Evolutionary conservation across 192 early-diverging fungal genomes (phyloP), one percentile per base, ranked within the genome.

Genomic region (Linnemannia schmuckeri): DNA sequence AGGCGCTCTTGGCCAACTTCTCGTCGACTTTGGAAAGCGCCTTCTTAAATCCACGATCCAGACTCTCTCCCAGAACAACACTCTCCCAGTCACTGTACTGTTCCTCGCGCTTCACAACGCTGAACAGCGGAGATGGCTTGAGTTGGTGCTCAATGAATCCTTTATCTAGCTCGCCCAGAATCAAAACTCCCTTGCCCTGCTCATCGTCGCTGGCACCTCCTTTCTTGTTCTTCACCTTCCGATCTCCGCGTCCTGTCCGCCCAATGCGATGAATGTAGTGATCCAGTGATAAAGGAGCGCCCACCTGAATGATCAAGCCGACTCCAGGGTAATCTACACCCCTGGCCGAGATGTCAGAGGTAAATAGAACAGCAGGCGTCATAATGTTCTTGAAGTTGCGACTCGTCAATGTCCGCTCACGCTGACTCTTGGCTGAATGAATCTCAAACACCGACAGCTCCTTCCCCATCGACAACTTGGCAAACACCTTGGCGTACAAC

Each of bases 261-360:
- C 98, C 98, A 55, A 99, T 90, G 38, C 98, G 94, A 90, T 99
- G 98, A 63, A 99, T 96, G 80, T 99, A 99, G 79, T 97, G 95
- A 68, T 98, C 96, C 33, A 92, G 70, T 27, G 93, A 91, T 12
- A 94, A 89, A 40, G 98, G 96, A 0, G 96, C 90, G 55, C 97
- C 98, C 22, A 97, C 82, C 88, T 99, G 97, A 49, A 99, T 79
- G 15, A 99, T 97, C 57, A 98, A 90, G 0, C 93, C 93, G 3
- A 99, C 98, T 76, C 94, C 94, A 17, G 98, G 98, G 72, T 98
- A 99, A 89, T 99, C 98, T 17, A 99, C 96, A 73, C 98, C 98
- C 70, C 98, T 94, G 18, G 98, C 98, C 72, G 97, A 97, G 18
- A 99, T 96, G 82, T 99, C 98, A 4, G 97, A 96, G 0, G 98